phyloP scores from a whole-genome alignment of 2,329 filamentous ascomycete species.

The Exophiala sideris region DNA sequence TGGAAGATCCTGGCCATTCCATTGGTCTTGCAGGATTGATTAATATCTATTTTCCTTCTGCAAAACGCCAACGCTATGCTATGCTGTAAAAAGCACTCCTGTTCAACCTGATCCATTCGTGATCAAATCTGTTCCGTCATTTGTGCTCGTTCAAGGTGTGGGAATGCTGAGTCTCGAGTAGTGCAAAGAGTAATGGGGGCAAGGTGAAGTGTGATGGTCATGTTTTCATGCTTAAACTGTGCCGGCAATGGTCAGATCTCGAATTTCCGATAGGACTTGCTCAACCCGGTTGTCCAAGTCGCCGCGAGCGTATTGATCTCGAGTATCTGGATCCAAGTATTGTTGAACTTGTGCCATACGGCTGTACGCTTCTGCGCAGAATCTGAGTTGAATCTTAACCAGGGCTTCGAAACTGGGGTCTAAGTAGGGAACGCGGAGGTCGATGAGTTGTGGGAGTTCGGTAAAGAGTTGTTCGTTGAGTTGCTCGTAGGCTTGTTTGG shows the following conservation, averaged over 20 bases:
- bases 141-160: conserved; percentile 1
- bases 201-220: background rate
- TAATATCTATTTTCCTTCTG: background rate
- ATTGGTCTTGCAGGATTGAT: background rate
- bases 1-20: background rate
- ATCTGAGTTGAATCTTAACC: conserved; percentile 96
- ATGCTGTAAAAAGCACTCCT: conserved; percentile 8
- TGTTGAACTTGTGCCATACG: conserved; percentile 99
- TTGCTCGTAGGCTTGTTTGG: conserved; percentile 89
- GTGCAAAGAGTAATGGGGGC: background rate
- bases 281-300: conserved; percentile 89
- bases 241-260: conserved; percentile 87
- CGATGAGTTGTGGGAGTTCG: conserved; percentile 92
- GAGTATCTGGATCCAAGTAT: conserved; percentile 90
- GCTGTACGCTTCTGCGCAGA: conserved; percentile 96
- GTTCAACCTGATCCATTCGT: conserved; percentile 4
- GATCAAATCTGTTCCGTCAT: conserved; percentile 8
- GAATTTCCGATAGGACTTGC: conserved; percentile 93
- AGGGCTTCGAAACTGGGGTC: conserved; percentile 96
- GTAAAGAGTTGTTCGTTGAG: conserved; percentile 93
- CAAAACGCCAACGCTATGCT: conserved; percentile 22
- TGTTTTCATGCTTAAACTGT: conserved; percentile 50
- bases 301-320: conserved; percentile 92
- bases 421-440: conserved; percentile 92
- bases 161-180: background rate